Conservation (phyloP, 2,329 filamentous ascomycete genomes). For the Penicillium hordei region DNA sequence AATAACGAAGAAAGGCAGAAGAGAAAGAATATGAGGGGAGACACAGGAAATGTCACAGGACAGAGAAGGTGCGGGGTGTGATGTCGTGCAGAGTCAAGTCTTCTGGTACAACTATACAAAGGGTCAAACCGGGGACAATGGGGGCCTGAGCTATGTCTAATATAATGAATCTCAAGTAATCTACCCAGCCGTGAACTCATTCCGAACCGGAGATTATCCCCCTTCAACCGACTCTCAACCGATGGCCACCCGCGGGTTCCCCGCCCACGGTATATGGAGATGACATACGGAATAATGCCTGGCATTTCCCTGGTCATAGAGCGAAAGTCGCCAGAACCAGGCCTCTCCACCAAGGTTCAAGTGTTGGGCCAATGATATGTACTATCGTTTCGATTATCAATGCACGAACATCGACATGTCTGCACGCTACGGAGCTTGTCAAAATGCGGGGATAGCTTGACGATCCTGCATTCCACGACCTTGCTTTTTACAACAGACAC, state of each 20-base stretch:
- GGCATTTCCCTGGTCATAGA: conserved; percentile 1
- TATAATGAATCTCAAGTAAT: conserved; percentile 4
- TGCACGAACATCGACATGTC: not conserved
- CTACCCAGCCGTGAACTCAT: conserved; percentile 1
- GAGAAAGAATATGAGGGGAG: conserved; percentile 4
- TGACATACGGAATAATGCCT: not conserved
- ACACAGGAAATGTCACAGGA: conserved; percentile 21
- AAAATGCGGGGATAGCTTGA: conserved; percentile 12
- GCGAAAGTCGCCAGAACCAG: not conserved
- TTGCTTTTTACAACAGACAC: not conserved
- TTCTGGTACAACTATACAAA: conserved; percentile 1
- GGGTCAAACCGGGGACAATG: not conserved
- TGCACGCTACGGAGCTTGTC: conserved; percentile 10
- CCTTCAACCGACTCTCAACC: conserved; percentile 8
- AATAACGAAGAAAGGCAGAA: not conserved
- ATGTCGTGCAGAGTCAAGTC: not conserved
- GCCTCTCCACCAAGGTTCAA: not conserved
- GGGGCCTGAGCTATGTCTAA: conserved; percentile 16
- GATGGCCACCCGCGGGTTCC: not conserved
- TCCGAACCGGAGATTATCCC: conserved; percentile 6
- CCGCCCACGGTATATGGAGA: not conserved
- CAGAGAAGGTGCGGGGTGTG: conserved; percentile 13
- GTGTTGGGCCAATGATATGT: conserved; percentile 13
- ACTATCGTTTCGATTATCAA: conserved; percentile 6
- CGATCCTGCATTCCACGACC: not conserved